These are phyloP conservation scores for Penicillium odoratum DNA, from an alignment of 495 filamentous ascomycete genomes.

Conservation along the genomic window DNA sequence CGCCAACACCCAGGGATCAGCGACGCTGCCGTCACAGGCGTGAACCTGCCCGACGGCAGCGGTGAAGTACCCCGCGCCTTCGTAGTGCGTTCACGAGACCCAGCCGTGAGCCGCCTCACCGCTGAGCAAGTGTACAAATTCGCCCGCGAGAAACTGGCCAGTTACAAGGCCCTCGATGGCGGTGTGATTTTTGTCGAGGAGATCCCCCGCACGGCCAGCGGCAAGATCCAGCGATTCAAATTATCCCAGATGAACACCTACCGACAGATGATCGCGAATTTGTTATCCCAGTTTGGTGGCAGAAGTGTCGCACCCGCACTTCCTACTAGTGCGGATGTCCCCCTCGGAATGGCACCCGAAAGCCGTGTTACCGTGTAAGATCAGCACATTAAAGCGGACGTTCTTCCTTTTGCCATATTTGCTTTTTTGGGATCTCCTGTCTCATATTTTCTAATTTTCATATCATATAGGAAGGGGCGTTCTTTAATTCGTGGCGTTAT, in stretches of 20 bases:
- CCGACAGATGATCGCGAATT: slow-evolving; percentile 44
- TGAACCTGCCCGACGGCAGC: slow-evolving; percentile 51
- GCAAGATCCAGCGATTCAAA: slow-evolving; percentile 69
- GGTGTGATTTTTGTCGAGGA: slow-evolving; percentile 72
- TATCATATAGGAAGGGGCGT: neutral
- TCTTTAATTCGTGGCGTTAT: neutral
- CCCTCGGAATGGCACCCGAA: slow-evolving; percentile 15
- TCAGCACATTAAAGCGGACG: neutral
- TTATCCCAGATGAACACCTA: slow-evolving; percentile 48
- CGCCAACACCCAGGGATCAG: slow-evolving; percentile 65
- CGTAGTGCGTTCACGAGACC: slow-evolving; percentile 54
- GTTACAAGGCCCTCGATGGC: slow-evolving; percentile 69
- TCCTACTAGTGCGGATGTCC: slow-evolving; percentile 15
- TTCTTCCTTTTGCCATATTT: neutral
- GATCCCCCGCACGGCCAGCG: slow-evolving; percentile 74
- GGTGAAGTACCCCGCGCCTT: slow-evolving; percentile 75
- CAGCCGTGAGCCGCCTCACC: slow-evolving; percentile 32
- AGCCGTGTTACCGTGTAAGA: slow-evolving; percentile 15
- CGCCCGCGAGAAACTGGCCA: slow-evolving; percentile 58
- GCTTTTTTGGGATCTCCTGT: neutral
- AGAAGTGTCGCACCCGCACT: slow-evolving; percentile 7
- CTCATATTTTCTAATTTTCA: neutral
- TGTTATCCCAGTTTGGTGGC: slow-evolving; percentile 35
- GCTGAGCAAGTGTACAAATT: slow-evolving; percentile 63
- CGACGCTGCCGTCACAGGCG: slow-evolving; percentile 79